Base-by-base conservation (phyloP, 2,329 filamentous ascomycete genomes). In the Monilinia laxa region DNA sequence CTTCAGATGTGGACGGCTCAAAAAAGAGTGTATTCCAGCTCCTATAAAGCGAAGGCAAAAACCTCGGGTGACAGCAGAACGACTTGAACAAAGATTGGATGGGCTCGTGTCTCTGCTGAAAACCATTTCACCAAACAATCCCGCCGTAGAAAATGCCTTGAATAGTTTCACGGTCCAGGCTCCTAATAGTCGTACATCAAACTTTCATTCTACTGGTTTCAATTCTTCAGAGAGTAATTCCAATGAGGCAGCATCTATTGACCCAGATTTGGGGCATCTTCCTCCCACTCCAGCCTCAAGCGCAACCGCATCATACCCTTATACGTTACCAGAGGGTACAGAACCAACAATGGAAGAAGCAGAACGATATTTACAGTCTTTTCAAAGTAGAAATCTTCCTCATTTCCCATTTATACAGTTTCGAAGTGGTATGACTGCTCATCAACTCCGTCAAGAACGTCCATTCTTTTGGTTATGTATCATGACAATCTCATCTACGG, bases 401-500 rank as follows among this genome's bases (percentile, higher is more conserved):
- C 79, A 78, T 62, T 81, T 83, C n/a, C 82, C 83, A 0, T 81
- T 82, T 64, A 74, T 83, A 62, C 74, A 80, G 56, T 69, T 85
- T 0, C 75, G 77, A 0, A 67, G 75, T 0, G 74, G 76, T 18
- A 75, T 77, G 66, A 79, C 78, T 0, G 78, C 81, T 2, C 71
- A 75, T 47, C 70, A 75, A 23, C 74, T 86, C 1, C 78, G 74
- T 3, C 72, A 72, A 9, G 74, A 79, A 25, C 74, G 77, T 2
- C 83, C 85, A 0, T 84, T 84, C 60, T 71, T 85, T 6, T 85
- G 82, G 80, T 71, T 83, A 14, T 80, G 79, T 51, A 82, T 86
- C 55, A 78, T 81, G 72, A 77, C 81, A 47, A 73, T 84, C 10
- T 79, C 81, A 2, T 79, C 78, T 57, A 81, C 78, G 69, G 80